Base-by-base conservation (phyloP, 2,329 filamentous ascomycete species). In the Orbilia blumenaviensis region DNA sequence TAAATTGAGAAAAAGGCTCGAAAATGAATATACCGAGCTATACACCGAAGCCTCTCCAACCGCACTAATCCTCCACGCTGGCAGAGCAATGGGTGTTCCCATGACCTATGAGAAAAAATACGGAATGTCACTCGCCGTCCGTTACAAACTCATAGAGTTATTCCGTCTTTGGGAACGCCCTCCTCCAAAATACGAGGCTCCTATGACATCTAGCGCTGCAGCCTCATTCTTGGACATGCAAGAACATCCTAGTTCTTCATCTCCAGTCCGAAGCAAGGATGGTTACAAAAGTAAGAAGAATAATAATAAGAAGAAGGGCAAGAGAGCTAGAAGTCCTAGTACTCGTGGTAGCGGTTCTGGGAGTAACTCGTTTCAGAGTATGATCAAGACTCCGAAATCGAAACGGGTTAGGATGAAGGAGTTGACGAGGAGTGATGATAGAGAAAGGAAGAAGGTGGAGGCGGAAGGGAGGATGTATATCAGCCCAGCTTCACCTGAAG, bases 31-130 rank as follows among this genome's bases (percentile, higher is more conserved):
- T 1, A 38, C 9, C 2, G 21, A n/a, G 18, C 8, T 56, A 2
- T 56, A 56, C n/a, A 56, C 52, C 3, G 52, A 56, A 25, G 52
- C 32, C 25, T 36, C 52, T 7, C 52, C 52, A 1, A 56, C 52
- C 3, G 52, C 52, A 18, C 23, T 56, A 18, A 56, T 56, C 2
- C 52, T 56, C 52, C 52, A 56, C n/a, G 52, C 52, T 25, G 52
- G 52, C 7, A 21, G 52, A 23, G 29, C 32, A 6, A n/a, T 56
- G 16, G 52, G 52, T 6, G n/a, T 25, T 8, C 52, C 52, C 1
- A 25, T 38, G 52, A 23, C 12, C 1, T 38, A 23, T 10, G 29
- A 29, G 3, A 16, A 2, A 3, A 3, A 6, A 7, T 56, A 56
- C 16, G 52, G 52, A 12, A 3, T 56, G 3, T n/a, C 52, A 1